phyloP scores from a whole-genome alignment of 2,329 filamentous ascomycete species.

The Clathrospora elynae region DNA sequence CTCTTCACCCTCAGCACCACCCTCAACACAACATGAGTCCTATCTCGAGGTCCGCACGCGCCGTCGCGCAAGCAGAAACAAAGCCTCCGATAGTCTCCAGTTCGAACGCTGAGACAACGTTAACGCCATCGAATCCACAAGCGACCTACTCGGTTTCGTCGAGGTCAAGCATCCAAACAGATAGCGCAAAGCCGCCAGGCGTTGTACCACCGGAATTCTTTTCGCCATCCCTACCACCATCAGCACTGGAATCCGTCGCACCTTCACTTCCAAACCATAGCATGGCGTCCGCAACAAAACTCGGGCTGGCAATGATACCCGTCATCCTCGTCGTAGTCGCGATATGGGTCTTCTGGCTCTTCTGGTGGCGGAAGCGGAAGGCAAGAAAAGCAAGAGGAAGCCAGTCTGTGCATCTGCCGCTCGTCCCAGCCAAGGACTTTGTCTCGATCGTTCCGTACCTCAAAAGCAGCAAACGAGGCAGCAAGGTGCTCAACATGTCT shows the following conservation, averaged over 20 bases:
- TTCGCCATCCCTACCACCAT: too few relatives aligned
- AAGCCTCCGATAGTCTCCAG: too few relatives aligned
- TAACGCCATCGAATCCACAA: too few relatives aligned
- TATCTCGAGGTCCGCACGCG: too few relatives aligned
- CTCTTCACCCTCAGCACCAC: too few relatives aligned
- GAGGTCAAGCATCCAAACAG: not conserved
- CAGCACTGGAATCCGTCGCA: not conserved
- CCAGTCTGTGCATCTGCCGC: slow-evolving; percentile 3
- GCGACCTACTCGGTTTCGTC: too few relatives aligned
- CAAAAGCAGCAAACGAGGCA: slow-evolving; percentile 17
- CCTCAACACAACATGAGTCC: too few relatives aligned
- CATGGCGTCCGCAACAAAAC: slow-evolving; percentile 19
- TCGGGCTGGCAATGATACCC: slow-evolving; percentile 36
- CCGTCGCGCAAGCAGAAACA: too few relatives aligned
- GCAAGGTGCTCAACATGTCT: slow-evolving; percentile 26
- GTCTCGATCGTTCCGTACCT: slow-evolving; percentile 11
- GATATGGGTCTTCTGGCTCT: slow-evolving; percentile 22
- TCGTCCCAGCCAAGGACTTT: slow-evolving; percentile 23
- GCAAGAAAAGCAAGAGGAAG: slow-evolving; percentile 4
- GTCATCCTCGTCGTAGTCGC: slow-evolving; percentile 22
- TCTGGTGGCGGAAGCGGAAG: slow-evolving; percentile 24
- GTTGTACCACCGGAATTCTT: too few relatives aligned
- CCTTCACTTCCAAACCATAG: slow-evolving; percentile 1
- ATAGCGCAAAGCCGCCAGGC: not conserved
- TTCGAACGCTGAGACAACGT: too few relatives aligned